These are phyloP conservation scores for Cryphonectria carpinicola DNA, from an alignment of 2,329 filamentous ascomycete genomes.

Conservation along the genomic window DNA sequence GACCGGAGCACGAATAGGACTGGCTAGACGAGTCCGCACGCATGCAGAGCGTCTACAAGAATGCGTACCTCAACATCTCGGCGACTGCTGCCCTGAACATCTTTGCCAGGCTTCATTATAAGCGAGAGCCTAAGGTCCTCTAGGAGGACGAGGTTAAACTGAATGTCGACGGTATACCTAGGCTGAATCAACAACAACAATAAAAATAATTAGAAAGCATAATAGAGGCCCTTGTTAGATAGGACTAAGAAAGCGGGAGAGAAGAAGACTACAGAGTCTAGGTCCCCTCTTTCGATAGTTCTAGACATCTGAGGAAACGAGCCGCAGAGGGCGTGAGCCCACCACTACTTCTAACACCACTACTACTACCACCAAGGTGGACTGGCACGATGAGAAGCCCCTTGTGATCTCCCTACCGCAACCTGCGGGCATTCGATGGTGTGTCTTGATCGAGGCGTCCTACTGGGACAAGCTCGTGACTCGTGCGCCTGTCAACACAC, in stretches of 20 bases:
- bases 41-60: conserved; percentile 31
- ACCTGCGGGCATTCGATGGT: too few species aligned
- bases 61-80: conserved; percentile 32
- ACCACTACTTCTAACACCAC: too few species aligned
- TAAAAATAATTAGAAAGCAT: too few species aligned
- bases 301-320: too few species aligned
- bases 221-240: too few species aligned
- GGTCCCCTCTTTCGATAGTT: too few species aligned
- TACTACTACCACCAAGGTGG: too few species aligned
- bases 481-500: conserved; percentile 24
- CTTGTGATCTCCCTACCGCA: too few species aligned
- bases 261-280: too few species aligned
- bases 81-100: conserved; percentile 28
- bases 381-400: too few species aligned
- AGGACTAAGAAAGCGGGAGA: too few species aligned
- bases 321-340: too few species aligned
- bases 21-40: conserved; percentile 29
- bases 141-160: conserved; percentile 16
- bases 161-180: conserved; percentile 2
- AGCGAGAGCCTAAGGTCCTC: conserved; percentile 8
- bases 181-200: not conserved
- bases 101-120: conserved; percentile 18
- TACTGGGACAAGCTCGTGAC: conserved; percentile 19
- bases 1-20: conserved; percentile 21
- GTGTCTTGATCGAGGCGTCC: conserved; percentile 11